Evolutionary conservation across 2,329 filamentous ascomycete genomes (phyloP).

Genomic region (Rutstroemia sp.): DNA sequence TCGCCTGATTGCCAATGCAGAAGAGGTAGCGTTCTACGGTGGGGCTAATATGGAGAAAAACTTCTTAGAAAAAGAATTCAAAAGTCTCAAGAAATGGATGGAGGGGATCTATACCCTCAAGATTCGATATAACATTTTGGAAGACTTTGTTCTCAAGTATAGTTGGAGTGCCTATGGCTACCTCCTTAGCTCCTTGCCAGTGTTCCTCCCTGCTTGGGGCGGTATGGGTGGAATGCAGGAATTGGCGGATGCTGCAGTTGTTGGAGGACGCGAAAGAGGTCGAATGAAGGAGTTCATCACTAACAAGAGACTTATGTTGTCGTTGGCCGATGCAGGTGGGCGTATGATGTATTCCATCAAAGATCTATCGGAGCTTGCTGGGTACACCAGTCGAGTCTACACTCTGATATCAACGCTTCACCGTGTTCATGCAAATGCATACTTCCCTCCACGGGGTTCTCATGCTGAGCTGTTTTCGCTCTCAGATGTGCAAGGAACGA

Average conservation of each 20-base stretch:
- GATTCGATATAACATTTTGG: conserved; percentile 96
- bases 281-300: conserved; percentile 99
- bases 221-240: conserved; percentile 71
- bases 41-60: conserved; percentile 92
- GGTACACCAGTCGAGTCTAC: conserved; percentile 93
- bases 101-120: conserved; percentile 97
- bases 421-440: conserved; percentile 84
- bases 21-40: conserved; percentile 96
- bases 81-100: conserved; percentile 92
- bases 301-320: conserved; percentile 97
- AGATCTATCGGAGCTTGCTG: conserved; percentile 89
- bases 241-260: conserved; percentile 43
- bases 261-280: conserved; percentile 61
- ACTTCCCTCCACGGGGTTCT: conserved; percentile 59
- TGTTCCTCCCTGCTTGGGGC: conserved; percentile 92
- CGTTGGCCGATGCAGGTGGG: conserved; percentile 88
- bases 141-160: conserved; percentile 97
- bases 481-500: conserved; percentile 86
- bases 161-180: conserved; percentile 98
- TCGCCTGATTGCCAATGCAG: conserved; percentile 88
- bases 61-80: conserved; percentile 87
- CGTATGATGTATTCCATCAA: conserved; percentile 99
- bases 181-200: conserved; percentile 81
- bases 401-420: conserved; percentile 92
- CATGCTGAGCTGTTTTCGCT: conserved; percentile 80